Base-by-base conservation (phyloP, 2,329 filamentous ascomycete genomes). In the Penicillium sp. region DNA sequence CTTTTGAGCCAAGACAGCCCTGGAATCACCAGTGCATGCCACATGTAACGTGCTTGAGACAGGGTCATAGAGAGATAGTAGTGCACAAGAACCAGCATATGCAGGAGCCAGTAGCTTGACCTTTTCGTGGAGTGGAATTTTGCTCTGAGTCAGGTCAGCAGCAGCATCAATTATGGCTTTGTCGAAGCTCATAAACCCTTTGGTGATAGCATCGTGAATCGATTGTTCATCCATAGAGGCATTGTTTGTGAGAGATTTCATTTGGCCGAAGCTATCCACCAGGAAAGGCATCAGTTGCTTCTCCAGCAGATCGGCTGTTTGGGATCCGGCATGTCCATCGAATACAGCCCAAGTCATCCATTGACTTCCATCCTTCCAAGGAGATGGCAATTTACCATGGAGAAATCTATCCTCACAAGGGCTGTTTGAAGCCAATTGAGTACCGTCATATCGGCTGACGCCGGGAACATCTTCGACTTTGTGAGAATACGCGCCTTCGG, bases 21-120 rank as follows among this genome's bases (percentile, higher is more conserved):
- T 80, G 1, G 84, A 89, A 71, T 90, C 87, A 0, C 88, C 88
- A 0, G 83, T 83, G 57, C 85, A 86, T 0, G 87, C 87, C 2
- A 88, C 85, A 21, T 83, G 81, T 0, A 90, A 71, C 0, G 75
- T 82, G 5, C 76, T 75, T 1, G 75, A 75, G 0, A 62, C 54
- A 0, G 84, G 78, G 56, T 90, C 85, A 64, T 84, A 88, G 1
- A 88, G 71, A 0, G 85, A 79, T 1, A 90, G 74, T 1, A 89
- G 73, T 10, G 87, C 87, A 59, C 86, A 89, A 3, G 85, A 87
- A 5, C 87, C 86, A 1, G 79, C 72, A 48, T 77, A 75, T 18
- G 66, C 67, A 23, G 67, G 66, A 7, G 54, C 34, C 14, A 68
- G 11, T 39, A 56, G 67, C 46, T 62, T 62, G 1, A 65, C 34